Evolutionary conservation across 164 flowering plant genomes (phyloP).

Genomic region (Pachysandra terminalis): DNA sequence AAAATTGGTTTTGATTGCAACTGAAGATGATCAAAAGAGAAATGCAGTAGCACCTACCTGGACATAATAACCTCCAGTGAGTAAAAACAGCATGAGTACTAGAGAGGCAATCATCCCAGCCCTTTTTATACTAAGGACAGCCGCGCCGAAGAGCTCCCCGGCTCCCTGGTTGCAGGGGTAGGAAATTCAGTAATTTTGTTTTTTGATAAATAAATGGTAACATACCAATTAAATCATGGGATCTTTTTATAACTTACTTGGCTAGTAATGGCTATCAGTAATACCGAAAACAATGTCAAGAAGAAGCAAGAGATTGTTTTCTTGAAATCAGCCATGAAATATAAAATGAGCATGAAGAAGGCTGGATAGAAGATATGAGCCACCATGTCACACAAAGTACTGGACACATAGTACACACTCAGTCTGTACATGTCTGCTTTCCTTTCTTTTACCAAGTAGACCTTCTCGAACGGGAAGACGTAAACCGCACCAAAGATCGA

Average conservation of each 20-base stretch:
- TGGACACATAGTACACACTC: conserved; percentile 77
- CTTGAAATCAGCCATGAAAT: conserved; percentile 95
- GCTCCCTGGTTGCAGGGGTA: conserved; percentile 58
- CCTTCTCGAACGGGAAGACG: conserved; percentile 89
- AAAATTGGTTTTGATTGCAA: background rate
- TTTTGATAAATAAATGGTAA: background rate
- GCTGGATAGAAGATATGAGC: conserved; percentile 84
- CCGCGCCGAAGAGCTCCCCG: conserved; percentile 94
- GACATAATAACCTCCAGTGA: conserved; percentile 96
- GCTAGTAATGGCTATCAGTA: conserved; percentile 73
- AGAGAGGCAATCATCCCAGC: conserved; percentile 92
- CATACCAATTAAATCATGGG: background rate
- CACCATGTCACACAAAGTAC: conserved; percentile 93
- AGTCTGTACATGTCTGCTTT: conserved; percentile 96
- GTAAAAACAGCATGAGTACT: conserved; percentile 86
- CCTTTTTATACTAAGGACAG: conserved; percentile 77
- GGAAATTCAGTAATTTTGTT: background rate
- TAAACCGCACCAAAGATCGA: conserved; percentile 94
- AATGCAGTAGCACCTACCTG: conserved; percentile 55
- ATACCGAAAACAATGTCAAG: conserved; percentile 55
- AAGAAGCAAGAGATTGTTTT: conserved; percentile 79
- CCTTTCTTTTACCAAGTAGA: conserved; percentile 78
- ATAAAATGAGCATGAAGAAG: conserved; percentile 71
- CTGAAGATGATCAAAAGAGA: background rate
- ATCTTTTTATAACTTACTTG: conserved; percentile 57